A percentile compares a stretch with the other conserved stretches of the same genome.
Conservation (phyloP, 129 eudicot genomes). For the Ambrosia artemisiifolia region DNA sequence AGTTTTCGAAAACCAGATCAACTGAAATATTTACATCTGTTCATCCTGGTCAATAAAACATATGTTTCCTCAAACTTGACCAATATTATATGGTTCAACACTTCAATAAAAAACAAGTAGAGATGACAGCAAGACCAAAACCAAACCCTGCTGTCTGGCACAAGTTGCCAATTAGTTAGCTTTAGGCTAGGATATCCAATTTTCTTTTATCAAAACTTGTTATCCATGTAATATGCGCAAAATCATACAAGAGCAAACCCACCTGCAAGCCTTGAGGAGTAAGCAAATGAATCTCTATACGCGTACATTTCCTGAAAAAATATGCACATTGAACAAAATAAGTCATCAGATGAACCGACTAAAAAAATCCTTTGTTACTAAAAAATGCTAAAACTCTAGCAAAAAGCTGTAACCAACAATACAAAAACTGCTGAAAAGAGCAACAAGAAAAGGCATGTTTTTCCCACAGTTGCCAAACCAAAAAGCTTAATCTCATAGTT, state of each 20-base stretch:
- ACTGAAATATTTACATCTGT: not conserved
- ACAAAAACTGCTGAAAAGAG: too few species aligned
- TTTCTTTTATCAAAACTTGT: not conserved
- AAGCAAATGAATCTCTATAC: slow-evolving; percentile 86
- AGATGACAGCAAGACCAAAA: not conserved
- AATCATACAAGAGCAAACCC: not conserved
- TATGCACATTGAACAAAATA: not conserved
- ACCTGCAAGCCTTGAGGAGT: slow-evolving; percentile 92
- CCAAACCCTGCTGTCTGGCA: not conserved
- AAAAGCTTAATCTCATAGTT: too few species aligned
- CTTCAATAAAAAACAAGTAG: not conserved
- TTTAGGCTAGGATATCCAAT: not conserved
- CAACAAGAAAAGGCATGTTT: not conserved
- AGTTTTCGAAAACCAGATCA: not conserved
- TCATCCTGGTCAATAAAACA: not conserved
- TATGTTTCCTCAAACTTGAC: not conserved
- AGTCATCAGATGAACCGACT: too few species aligned
- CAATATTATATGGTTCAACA: not conserved
- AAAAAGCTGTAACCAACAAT: too few species aligned
- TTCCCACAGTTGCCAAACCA: not conserved
- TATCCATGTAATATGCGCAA: not conserved
- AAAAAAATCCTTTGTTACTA: not conserved
- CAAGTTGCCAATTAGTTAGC: not conserved
- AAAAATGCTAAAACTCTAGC: not conserved
- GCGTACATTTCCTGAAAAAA: slow-evolving; percentile 81